Base-by-base conservation (phyloP, 768 basidiomycete genomes). In the Pulveroboletus sp. region DNA sequence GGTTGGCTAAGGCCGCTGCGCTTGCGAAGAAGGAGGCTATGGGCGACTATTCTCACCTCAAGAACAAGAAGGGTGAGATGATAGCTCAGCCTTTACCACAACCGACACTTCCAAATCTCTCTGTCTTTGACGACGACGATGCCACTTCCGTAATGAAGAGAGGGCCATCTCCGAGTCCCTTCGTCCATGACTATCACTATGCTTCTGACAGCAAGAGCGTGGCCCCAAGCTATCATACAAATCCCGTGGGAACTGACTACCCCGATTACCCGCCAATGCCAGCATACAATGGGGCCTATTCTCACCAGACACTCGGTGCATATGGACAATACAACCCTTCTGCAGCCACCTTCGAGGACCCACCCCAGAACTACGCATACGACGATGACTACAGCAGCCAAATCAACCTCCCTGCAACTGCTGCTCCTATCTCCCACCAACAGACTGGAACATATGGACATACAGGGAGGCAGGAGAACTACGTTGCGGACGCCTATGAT, bases 91-190 rank as follows among this genome's bases (percentile, higher is more conserved):
- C 85, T 10, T 76, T 92, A 6, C 91, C 93, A 17, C 93, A 96
- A 69, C 96, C 96, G 2, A 99, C 96, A 9, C 79, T 98, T 29
- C 96, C 96, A 13, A 89, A 89, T 55, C 76, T 99, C 43, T 84
- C 82, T n/a, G 76, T 96, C 39, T 86, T 94, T 47, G 89, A 93
- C 55, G 84, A 73, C 37, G 66, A 76, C 45, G 82, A 85, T 51
- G 73, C 81, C 43, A 68, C 71, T 1, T 79, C 83, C 5, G 78
- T 80, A 17, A 72, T 70, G 38, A 75, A 83, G 56, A 76, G 79
- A 48, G 80, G 81, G 8, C 72, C 68, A 35, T 69, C 79, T 31
- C 74, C 84, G 49, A 82, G 73, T 67, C 71, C 75, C 8, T 77
- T 80, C 63, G 76, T 73, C 58, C 68, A 81, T 45, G 76, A 79